Conservation (phyloP, 805 yeast species). For the Zygosaccharomyces bailii region DNA sequence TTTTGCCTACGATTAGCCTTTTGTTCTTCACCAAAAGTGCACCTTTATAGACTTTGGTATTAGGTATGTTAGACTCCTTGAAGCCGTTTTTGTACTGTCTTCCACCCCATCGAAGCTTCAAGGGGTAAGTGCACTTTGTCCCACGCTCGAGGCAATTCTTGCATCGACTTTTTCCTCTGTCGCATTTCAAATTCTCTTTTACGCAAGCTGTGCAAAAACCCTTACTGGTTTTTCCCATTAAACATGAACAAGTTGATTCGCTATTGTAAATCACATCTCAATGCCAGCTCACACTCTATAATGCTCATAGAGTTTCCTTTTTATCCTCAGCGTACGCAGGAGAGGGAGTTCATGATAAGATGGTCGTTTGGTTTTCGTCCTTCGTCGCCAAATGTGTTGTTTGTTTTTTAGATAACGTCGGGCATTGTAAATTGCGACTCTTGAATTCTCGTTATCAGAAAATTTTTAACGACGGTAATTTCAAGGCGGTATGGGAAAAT, state of each 20-base stretch:
- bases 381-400: no score
- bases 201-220: constrained; percentile 41
- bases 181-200: constrained; percentile 61
- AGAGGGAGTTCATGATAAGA: no score
- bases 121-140: constrained; percentile 55
- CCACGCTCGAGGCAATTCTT: constrained; percentile 48
- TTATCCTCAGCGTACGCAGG: no score
- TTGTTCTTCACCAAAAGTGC: constrained; percentile 6
- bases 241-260: neutral
- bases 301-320: no score
- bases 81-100: constrained; percentile 14
- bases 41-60: constrained; percentile 5
- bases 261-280: no score
- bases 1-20: constrained; percentile 1
- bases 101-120: constrained; percentile 60
- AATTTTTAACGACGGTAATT: no score
- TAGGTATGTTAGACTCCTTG: constrained; percentile 11
- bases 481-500: no score
- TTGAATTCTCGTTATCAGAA: no score
- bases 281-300: no score
- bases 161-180: constrained; percentile 63
- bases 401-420: no score
- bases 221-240: constrained; percentile 1
- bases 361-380: no score
- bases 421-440: no score